Percentiles rank a stretch among this genome's conserved stretches.
phyloP scores from a whole-genome alignment of 805 yeast species.

The Priceomyces haplophilus region DNA sequence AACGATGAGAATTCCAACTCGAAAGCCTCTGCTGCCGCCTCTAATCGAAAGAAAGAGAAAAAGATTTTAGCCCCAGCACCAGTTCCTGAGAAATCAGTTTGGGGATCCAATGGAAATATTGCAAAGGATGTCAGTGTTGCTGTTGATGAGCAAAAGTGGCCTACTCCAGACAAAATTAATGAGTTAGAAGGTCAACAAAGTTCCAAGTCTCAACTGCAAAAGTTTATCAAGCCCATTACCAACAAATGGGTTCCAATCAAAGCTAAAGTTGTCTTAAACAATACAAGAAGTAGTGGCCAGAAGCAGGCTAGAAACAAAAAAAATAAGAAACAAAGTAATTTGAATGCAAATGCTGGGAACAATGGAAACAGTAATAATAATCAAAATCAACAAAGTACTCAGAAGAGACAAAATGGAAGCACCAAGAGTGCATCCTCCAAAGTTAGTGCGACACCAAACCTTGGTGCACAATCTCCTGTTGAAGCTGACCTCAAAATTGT shows the following conservation, averaged over 20 bases:
- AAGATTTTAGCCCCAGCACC: constrained; percentile 45
- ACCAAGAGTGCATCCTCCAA: background rate
- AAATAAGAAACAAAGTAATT: constrained; percentile 24
- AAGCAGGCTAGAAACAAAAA: constrained; percentile 24
- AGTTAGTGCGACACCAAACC: background rate
- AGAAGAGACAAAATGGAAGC: constrained; percentile 9
- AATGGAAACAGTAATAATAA: constrained; percentile 11
- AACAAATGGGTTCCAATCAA: constrained; percentile 45
- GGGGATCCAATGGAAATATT: constrained; percentile 29
- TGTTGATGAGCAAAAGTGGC: constrained; percentile 44
- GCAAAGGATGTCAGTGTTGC: constrained; percentile 11
- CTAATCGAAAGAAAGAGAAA: constrained; percentile 22
- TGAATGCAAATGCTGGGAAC: constrained; percentile 8
- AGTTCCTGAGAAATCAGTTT: constrained; percentile 41
- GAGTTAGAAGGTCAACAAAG: constrained; percentile 13
- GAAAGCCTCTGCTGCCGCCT: constrained; percentile 8
- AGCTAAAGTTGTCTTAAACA: constrained; percentile 41
- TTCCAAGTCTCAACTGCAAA: constrained; percentile 20
- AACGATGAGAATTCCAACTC: constrained; percentile 3
- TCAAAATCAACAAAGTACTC: constrained; percentile 4
- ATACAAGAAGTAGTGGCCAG: constrained; percentile 25
- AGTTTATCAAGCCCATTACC: constrained; percentile 40
- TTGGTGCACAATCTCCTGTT: constrained; percentile 2
- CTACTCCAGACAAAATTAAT: constrained; percentile 37
- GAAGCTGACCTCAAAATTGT: constrained; percentile 6